A percentile compares a stretch with the other conserved stretches of the same genome.
Conservation (phyloP, 495 filamentous ascomycete genomes). For the Hypoxylon lienhwacheense region DNA sequence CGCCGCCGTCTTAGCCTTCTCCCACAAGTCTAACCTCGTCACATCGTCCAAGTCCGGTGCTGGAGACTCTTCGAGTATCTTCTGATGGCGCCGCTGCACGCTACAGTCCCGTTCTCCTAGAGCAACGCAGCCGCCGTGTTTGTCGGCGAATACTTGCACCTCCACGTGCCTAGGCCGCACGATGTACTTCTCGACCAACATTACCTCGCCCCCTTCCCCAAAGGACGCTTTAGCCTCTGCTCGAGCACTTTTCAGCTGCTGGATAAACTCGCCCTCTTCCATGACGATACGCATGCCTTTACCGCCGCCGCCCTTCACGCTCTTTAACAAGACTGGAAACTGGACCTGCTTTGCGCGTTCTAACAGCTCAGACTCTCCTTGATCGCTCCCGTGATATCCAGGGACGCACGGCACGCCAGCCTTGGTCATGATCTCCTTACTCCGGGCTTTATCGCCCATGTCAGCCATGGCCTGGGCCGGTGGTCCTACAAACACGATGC, state of each 20-base stretch:
- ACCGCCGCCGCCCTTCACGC: slow-evolving; percentile 92
- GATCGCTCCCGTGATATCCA: slow-evolving; percentile 88
- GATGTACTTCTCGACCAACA: slow-evolving; percentile 96
- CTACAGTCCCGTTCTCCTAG: slow-evolving; percentile 87
- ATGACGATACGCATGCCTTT: slow-evolving; percentile 98
- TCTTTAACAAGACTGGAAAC: slow-evolving; percentile 94
- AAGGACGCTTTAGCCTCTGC: slow-evolving; percentile 90
- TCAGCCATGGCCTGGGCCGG: slow-evolving; percentile 91
- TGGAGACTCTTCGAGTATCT: slow-evolving; percentile 95
- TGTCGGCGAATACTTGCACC: slow-evolving; percentile 96
- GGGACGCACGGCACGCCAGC: slow-evolving; percentile 95
- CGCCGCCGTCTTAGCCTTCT: slow-evolving; percentile 86
- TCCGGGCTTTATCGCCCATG: slow-evolving; percentile 93
- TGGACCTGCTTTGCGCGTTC: slow-evolving; percentile 76
- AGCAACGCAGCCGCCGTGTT: slow-evolving; percentile 80
- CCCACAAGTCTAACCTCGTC: slow-evolving; percentile 87
- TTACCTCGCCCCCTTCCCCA: slow-evolving; percentile 81
- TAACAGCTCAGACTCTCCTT: slow-evolving; percentile 71
- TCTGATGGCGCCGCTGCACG: slow-evolving; percentile 88
- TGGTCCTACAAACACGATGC: slow-evolving; percentile 92
- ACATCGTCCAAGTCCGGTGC: slow-evolving; percentile 80
- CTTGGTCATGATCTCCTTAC: slow-evolving; percentile 91
- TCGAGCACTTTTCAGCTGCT: slow-evolving; percentile 82
- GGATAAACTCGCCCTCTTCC: slow-evolving; percentile 72
- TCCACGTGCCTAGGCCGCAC: slow-evolving; percentile 93